Evolutionary conservation across 306 rosid species (phyloP).

Genomic region (Quercus agrifolia): DNA sequence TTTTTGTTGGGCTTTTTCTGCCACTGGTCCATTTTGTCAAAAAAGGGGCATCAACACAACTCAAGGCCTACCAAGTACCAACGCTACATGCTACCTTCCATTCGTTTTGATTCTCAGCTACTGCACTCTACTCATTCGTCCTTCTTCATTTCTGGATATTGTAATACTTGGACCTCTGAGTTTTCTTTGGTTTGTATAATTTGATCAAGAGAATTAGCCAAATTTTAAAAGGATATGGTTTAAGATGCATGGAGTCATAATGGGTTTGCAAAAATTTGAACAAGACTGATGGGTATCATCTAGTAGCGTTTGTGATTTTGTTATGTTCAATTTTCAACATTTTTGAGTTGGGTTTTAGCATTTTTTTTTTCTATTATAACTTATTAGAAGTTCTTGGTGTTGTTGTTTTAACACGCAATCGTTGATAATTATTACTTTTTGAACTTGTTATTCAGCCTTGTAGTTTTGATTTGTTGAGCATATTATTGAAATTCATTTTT

Average conservation of each 20-base stretch:
- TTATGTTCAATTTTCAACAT: background rate
- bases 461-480: background rate
- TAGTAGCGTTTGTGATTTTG: too few species aligned
- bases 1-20: too few species aligned
- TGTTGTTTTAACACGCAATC: too few species aligned
- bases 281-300: background rate
- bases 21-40: too few species aligned
- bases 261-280: background rate
- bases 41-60: background rate
- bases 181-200: background rate
- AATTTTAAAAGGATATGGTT: background rate
- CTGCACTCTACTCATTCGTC: background rate
- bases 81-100: background rate
- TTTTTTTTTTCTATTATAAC: background rate
- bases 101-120: constrained; percentile 72
- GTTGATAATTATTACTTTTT: too few species aligned
- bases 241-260: background rate
- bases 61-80: constrained; percentile 14
- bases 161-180: too few species aligned
- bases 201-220: background rate
- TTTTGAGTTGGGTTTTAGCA: background rate
- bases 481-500: background rate
- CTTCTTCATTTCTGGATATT: too few species aligned
- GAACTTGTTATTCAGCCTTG: background rate
- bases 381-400: too few species aligned